Evolutionary conservation across 805 yeast species (phyloP).

Genomic region (Metschnikowia kunwiensis): DNA sequence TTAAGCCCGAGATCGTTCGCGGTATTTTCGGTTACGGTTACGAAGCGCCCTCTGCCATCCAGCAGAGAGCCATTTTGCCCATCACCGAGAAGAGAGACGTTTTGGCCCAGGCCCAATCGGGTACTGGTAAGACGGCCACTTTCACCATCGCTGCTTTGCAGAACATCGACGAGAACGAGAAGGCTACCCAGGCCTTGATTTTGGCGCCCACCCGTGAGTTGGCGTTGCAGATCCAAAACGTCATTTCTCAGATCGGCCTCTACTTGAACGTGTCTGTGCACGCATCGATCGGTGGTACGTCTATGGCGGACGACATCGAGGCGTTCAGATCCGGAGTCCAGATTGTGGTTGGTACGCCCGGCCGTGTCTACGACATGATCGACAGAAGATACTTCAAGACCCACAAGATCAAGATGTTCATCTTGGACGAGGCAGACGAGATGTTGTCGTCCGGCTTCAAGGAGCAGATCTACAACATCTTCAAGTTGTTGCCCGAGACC

Average conservation of each 20-base stretch:
- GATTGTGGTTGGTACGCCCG: conserved; percentile 97
- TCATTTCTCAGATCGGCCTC: conserved; percentile 83
- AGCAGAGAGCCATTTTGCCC: conserved; percentile 75
- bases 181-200: conserved; percentile 87
- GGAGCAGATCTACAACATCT: conserved; percentile 93
- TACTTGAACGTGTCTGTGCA: conserved; percentile 89
- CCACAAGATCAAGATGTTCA: conserved; percentile 84
- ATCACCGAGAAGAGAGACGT: conserved; percentile 71
- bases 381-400: conserved; percentile 82
- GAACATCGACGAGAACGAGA: conserved; percentile 67
- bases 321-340: conserved; percentile 85
- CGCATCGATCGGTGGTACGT: conserved; percentile 97
- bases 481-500: conserved; percentile 78
- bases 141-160: conserved; percentile 72
- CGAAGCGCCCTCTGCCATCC: conserved; percentile 80
- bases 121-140: conserved; percentile 90
- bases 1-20: conserved; percentile 70
- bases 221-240: conserved; percentile 94
- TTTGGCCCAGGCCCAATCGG: conserved; percentile 84
- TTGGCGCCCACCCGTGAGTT: conserved; percentile 97
- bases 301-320: conserved; percentile 81
- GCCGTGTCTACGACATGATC: conserved; percentile 95
- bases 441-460: conserved; percentile 90
- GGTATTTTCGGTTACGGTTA: conserved; percentile 78
- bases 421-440: conserved; percentile 98